Base-by-base conservation (phyloP, 2,329 filamentous ascomycete genomes). In the Rhynchosporium graminicola region DNA sequence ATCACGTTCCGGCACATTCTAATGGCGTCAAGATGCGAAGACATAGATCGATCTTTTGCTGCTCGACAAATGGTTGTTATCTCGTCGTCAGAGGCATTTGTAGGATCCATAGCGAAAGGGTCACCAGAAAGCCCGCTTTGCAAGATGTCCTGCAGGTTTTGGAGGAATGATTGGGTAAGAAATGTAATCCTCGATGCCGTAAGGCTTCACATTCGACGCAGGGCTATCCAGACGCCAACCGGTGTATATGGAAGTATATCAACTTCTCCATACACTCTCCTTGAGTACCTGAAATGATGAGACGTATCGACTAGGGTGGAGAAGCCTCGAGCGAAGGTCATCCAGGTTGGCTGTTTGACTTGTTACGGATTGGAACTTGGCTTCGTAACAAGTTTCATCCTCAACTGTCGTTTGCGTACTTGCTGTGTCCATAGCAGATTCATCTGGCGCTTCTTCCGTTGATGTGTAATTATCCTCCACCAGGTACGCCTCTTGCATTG, bases 121-220 rank as follows among this genome's bases (percentile, higher is more conserved):
- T 54, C 57, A 60, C 54, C 57, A 15, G 57, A 60, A 42, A 60
- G 57, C 12, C 47, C 36, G 26, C 46, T 60, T n/a, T 47, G 57
- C 36, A 60, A 20, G 48, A 60, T 40, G 46, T 60, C 57, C 15
- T 52, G 57, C 7, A 60, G 57, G 28, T 60, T 50, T 8, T n/a
- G 10, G 20, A 20, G 47, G 57, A 26, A 60, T 28, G 26, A 15
- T 13, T n/a, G 57, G 57, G 26, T 60, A 60, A 33, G 57, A 38
- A 36, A 60, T 46, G 20, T 46, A 54, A 10, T 60, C 57, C 13
- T 60, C 26, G 15, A 31, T 4, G 31, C 12, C 48, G 33, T 52
- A 60, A 33, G 26, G 45, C 13, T 33, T 52, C 12, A 52, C 9
- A 26, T 33, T 29, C 13, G 20, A 43, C 10, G 4, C 4, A 45